Evolutionary conservation across 2,329 filamentous ascomycete species (phyloP).

Genomic region (Botryotinia globosa): DNA sequence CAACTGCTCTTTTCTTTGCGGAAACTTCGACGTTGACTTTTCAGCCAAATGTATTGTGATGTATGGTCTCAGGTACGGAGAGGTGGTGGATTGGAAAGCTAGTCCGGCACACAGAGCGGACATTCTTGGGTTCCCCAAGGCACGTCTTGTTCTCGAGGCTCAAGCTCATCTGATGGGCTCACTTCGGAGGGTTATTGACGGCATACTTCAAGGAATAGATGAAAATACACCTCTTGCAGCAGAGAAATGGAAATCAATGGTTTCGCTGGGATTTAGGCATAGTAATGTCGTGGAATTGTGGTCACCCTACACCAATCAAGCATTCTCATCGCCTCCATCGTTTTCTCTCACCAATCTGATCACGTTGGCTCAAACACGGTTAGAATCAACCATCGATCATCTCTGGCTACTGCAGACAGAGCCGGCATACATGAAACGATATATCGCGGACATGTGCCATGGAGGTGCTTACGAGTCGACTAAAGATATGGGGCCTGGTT

Average conservation of each 20-base stretch:
- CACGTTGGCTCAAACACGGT: conserved; percentile 2
- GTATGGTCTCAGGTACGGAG: conserved; percentile 19
- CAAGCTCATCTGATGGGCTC: conserved; percentile 16
- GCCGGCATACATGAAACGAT: conserved; percentile 13
- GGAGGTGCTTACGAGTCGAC: neutral
- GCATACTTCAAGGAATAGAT: conserved; percentile 14
- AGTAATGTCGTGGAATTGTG: conserved; percentile 4
- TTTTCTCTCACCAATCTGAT: conserved; percentile 14
- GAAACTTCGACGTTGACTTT: neutral
- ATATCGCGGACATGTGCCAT: neutral
- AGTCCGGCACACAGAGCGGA: conserved; percentile 8
- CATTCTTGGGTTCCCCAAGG: conserved; percentile 24
- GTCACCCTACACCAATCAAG: conserved; percentile 23
- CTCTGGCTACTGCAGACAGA: conserved; percentile 22
- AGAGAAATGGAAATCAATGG: conserved; percentile 2
- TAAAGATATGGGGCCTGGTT: neutral
- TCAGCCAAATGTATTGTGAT: conserved; percentile 13
- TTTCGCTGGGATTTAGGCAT: conserved; percentile 1
- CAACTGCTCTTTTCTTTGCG: neutral
- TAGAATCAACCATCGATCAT: conserved; percentile 17
- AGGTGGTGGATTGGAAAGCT: conserved; percentile 13
- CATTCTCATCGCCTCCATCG: conserved; percentile 22
- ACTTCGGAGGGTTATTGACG: conserved; percentile 4
- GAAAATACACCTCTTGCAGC: neutral
- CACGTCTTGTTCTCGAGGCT: conserved; percentile 23